phyloP scores from a whole-genome alignment of 75 land plant genomes.

The Cunninghamia lanceolata region DNA sequence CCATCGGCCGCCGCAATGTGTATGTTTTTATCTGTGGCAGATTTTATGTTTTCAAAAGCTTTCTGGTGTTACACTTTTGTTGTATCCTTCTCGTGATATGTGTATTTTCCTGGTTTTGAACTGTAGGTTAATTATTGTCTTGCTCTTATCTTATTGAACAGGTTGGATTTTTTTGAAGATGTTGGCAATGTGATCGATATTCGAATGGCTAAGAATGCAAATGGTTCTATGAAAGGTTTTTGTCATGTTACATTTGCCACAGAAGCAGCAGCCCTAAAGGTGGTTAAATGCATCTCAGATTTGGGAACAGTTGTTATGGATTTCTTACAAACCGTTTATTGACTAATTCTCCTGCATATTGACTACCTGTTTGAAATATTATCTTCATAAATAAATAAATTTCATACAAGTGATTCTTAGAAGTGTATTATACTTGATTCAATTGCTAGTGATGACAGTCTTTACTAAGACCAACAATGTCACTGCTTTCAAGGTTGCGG shows the following conservation, averaged over 20 bases:
- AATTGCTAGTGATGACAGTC: background rate
- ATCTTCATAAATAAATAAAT: background rate
- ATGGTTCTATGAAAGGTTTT: constrained; percentile 8
- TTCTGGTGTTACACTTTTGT: background rate
- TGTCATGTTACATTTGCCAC: constrained; percentile 6
- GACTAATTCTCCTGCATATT: background rate
- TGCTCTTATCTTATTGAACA: background rate
- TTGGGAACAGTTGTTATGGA: background rate
- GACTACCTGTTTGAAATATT: background rate
- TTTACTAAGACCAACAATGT: background rate
- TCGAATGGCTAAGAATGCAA: constrained; percentile 2
- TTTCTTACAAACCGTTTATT: background rate
- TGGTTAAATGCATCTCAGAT: constrained; percentile 4
- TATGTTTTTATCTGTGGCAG: background rate
- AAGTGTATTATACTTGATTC: background rate
- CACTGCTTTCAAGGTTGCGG: background rate
- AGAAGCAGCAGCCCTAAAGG: background rate
- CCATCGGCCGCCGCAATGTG: background rate
- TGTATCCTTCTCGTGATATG: background rate
- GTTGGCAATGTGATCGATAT: background rate
- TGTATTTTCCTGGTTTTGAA: background rate
- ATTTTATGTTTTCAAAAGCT: background rate
- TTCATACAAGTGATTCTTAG: background rate
- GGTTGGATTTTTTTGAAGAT: background rate
- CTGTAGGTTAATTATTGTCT: background rate